Conservation (phyloP, 768 basidiomycete species). For the Russula lepida region DNA sequence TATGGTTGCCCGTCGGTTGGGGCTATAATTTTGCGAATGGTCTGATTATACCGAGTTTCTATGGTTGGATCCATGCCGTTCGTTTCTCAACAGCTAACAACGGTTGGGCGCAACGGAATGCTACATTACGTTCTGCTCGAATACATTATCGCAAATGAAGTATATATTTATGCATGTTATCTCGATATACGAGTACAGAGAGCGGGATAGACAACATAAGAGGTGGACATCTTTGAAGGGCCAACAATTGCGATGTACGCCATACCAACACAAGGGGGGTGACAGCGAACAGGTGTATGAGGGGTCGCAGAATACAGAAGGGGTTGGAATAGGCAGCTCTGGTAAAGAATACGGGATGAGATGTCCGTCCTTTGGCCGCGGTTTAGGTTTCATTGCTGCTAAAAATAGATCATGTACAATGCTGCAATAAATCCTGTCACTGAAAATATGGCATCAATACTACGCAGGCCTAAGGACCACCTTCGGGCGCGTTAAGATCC, state of each 20-base stretch:
- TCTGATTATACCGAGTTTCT: not conserved
- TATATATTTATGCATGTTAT: conserved; percentile 4
- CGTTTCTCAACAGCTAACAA: not conserved
- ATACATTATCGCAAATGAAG: not conserved
- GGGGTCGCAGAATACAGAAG: conserved; percentile 1
- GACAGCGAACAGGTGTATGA: not conserved
- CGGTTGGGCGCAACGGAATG: not conserved
- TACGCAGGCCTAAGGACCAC: not conserved
- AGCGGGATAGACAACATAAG: conserved; percentile 10
- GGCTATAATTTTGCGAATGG: no score
- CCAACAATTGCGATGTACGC: conserved; percentile 1
- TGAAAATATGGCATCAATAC: not conserved
- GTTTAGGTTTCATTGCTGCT: conserved; percentile 6
- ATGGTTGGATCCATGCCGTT: not conserved
- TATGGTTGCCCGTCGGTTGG: not conserved
- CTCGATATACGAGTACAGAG: conserved; percentile 15
- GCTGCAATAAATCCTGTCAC: conserved; percentile 16
- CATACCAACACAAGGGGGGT: not conserved
- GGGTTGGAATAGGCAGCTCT: not conserved
- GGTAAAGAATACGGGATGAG: not conserved
- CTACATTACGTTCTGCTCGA: not conserved
- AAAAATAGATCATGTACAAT: conserved; percentile 18
- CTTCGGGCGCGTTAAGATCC: conserved; percentile 28
- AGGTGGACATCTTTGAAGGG: not conserved
- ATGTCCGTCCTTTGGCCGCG: no score